Evolutionary conservation across 805 yeast species (phyloP), one percentile per base, ranked within the genome.

Genomic region (Barnettozyma wickerhamii): DNA sequence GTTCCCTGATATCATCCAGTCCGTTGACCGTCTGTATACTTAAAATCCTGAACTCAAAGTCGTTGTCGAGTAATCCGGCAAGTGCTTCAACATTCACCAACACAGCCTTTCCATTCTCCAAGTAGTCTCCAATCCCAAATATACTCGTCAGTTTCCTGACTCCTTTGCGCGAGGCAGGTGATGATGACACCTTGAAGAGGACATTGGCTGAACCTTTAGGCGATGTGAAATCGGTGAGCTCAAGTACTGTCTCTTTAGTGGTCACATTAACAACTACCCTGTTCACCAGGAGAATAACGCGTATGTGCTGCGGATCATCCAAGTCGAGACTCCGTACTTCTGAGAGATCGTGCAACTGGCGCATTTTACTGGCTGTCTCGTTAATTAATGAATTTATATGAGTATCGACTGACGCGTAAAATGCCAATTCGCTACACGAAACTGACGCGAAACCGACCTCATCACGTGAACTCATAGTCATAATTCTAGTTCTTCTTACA

Each of bases 221-320:
- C n/a, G n/a, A n/a, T n/a, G 48, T 46, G 18, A 46, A 46, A 30
- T 46, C 50, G 4, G 48, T 46, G 13, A 43, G 17, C 12, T 23
- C 37, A 10, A 44, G 19, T 3, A 15, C 6, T 5, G 24, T 32
- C 3, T 13, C 19, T 4, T 29, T 14, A 10, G 19, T 19, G 15
- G 20, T 7, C 6, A 18, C 19, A 21, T 37, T 21, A 7, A 14
- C n/a, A 9, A 21, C 7, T 4, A 37, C 23, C 14, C 14, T 12
- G 2, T 30, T 5, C 6, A 30, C 27, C 14, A 37, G 17, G 5
- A 30, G 13, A 13, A 21, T 21, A 3, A 18, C 7, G 3, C 19
- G 20, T 4, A 30, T n/a, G 3, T 4, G n/a, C 19, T 28, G 19
- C 5, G 2, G 9, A 5, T 14, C 7, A 4, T 27, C 32, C 6